phyloP scores from a whole-genome alignment of 2,329 filamentous ascomycete genomes.

The Fusarium euwallaceae region DNA sequence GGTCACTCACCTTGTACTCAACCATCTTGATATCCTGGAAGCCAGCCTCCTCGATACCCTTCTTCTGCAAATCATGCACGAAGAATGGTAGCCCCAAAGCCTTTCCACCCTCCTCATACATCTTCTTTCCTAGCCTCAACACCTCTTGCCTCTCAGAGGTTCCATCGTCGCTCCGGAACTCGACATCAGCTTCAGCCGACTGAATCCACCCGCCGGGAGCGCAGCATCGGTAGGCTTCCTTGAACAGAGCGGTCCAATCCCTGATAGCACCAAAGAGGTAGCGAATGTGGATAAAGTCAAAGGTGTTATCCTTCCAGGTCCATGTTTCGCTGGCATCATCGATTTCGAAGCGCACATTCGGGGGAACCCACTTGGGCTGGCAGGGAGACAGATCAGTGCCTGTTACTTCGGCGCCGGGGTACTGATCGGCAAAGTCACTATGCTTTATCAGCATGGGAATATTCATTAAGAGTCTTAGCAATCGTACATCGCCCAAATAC shows the following conservation, averaged over 20 bases:
- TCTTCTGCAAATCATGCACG: slow-evolving; percentile 26
- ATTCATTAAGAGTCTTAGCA: not conserved
- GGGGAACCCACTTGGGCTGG: slow-evolving; percentile 39
- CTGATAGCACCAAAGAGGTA: slow-evolving; percentile 38
- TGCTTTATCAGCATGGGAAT: not conserved
- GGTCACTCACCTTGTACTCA: slow-evolving; percentile 32
- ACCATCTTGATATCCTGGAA: slow-evolving; percentile 34
- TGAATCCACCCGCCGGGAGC: slow-evolving; percentile 38
- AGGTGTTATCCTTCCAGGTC: slow-evolving; percentile 31
- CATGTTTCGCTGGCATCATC: slow-evolving; percentile 36
- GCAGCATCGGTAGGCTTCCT: slow-evolving; percentile 38
- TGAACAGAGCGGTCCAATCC: slow-evolving; percentile 32
- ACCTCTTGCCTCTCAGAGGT: slow-evolving; percentile 24
- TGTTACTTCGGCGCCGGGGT: slow-evolving; percentile 22
- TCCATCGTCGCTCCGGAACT: slow-evolving; percentile 30
- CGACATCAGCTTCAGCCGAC: slow-evolving; percentile 33
- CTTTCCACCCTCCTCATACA: slow-evolving; percentile 37
- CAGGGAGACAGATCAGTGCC: slow-evolving; percentile 41
- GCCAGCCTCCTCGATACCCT: slow-evolving; percentile 28
- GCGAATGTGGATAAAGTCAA: slow-evolving; percentile 38
- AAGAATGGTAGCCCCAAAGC: slow-evolving; percentile 23
- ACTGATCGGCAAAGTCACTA: slow-evolving; percentile 40
- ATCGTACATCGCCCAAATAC: slow-evolving; percentile 30
- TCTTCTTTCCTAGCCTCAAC: slow-evolving; percentile 12
- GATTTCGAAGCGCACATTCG: slow-evolving; percentile 38